Base-by-base conservation (phyloP, 2,329 filamentous ascomycete genomes). In the Calonectria montana region DNA sequence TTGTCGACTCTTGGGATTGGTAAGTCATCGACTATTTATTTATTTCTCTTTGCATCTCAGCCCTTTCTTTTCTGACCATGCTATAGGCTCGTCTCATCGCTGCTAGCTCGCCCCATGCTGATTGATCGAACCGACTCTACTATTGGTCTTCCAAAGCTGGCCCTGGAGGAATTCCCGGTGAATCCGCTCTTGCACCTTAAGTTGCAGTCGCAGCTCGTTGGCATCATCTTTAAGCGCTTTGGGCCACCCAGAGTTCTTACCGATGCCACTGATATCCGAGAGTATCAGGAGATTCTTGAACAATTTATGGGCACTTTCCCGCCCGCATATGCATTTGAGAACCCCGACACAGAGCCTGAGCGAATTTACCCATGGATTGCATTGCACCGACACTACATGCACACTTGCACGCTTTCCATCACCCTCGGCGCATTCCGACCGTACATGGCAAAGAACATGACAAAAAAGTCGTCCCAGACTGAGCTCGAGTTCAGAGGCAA, bases 341-440 rank as follows among this genome's bases (percentile, higher is more conserved):
- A 84, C 25, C 82, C 87, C 0, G 86, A 89, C 70, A 83, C 76
- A 0, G 81, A 80, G 1, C 80, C 83, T 35, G 87, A 89, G 69
- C 71, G 76, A 4, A 73, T 78, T 3, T 79, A 85, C 68, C 81
- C 82, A 0, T 87, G 87, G 78, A 83, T 88, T 18, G 77, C 83
- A 2, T 80, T 86, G 45, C 87, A 89, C 62, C 84, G 88, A 6
- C 81, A 82, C 55, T 84, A 87, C 69, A 74, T 89, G 4, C 84
- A 87, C 59, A 84, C 82, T 10, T 83, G 86, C 68, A 81, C 83
- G 10, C 84, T 86, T 48, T 83, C 87, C 66, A 86, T 86, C 66
- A 82, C 85, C 65, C 79, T 89, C 1, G 81, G 86, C 47, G 85
- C 87, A 12, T 77, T 88, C 13, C 86, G 88, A 67, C 76, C 82